Evolutionary conservation across 1,284 basidiomycete genomes (phyloP), one percentile per base, ranked within the genome.

Genomic region (Ceratobasidium sp.): DNA sequence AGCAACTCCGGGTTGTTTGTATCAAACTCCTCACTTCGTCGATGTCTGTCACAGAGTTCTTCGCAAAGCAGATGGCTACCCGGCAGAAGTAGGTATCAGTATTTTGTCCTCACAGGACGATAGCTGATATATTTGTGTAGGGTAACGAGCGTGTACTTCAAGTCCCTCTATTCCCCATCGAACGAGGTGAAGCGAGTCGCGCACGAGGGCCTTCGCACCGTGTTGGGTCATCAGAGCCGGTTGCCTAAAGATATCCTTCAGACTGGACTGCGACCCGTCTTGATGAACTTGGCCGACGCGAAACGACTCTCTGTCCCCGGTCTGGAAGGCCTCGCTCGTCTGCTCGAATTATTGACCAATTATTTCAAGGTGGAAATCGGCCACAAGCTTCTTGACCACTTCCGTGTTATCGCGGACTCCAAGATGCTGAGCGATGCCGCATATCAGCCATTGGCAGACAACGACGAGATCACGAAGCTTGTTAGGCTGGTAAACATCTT

Each of bases 291-390:
- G 22, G 97, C 97, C 3, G 98, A 99, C 84, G 94, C 97, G 54
- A 96, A 97, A 82, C 91, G 95, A 40, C 88, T 99, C 40, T 97
- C 96, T 3, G 94, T 98, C n/a, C 90, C 95, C 6, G 97, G 97
- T 22, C 86, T 99, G 64, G 96, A 99, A 83, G 98, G 98, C 4
- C 87, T 99, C 32, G 97, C 98, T 15, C 91, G 97, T n/a, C 89
- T 99, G 77, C 86, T 99, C 67, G 96, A 98, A 83, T 88, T 99
- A 7, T 86, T 99, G 76, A 98, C 97, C 64, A 99, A 98, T 83
- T 99, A 99, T 85, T 99, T 99, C 91, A 99, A 99, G 84, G 97
- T 99, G 57, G 98, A 99, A 86, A 99, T 99, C 80, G 98, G 98
- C 9, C 91, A 95, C 84, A 99, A 99, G 85, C 89, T 99, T 8